These are phyloP conservation scores for Trichophyton schoenleinii DNA, from an alignment of 2,329 filamentous ascomycete genomes.

Conservation along the genomic window DNA sequence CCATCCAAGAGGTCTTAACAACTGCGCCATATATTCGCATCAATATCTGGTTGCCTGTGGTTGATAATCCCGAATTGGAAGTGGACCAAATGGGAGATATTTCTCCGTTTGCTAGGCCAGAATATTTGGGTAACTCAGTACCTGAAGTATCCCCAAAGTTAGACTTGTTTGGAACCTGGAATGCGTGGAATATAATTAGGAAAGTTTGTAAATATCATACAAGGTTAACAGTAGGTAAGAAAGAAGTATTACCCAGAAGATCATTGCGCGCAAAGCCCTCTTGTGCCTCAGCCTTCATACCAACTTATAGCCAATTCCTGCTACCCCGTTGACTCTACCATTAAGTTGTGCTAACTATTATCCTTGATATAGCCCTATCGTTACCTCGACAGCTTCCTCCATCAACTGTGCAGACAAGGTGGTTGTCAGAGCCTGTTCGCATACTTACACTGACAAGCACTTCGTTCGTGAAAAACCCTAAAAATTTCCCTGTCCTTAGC, in stretches of 20 bases:
- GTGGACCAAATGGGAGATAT: slow-evolving; percentile 34
- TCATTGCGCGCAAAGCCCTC: neutral
- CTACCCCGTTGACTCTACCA: neutral
- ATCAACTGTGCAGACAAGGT: slow-evolving; percentile 44
- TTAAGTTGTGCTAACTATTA: slow-evolving; percentile 14
- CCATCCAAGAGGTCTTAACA: slow-evolving; percentile 65
- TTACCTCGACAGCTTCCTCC: slow-evolving; percentile 48
- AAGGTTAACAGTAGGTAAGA: slow-evolving; percentile 72
- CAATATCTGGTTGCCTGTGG: slow-evolving; percentile 72
- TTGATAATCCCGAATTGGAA: slow-evolving; percentile 53
- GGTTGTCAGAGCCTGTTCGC: slow-evolving; percentile 52
- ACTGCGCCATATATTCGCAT: slow-evolving; percentile 67
- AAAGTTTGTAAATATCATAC: slow-evolving; percentile 73
- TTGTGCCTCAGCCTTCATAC: neutral
- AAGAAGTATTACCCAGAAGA: slow-evolving; percentile 5
- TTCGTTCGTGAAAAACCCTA: slow-evolving; percentile 46
- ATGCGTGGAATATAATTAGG: slow-evolving; percentile 82
- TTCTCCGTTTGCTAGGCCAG: slow-evolving; percentile 30
- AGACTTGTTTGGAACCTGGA: slow-evolving; percentile 73
- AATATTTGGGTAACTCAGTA: slow-evolving; percentile 24
- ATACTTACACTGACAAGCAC: slow-evolving; percentile 42
- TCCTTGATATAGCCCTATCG: slow-evolving; percentile 37
- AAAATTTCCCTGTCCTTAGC: slow-evolving; percentile 47
- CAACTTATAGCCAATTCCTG: neutral
- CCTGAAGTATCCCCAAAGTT: slow-evolving; percentile 36